Base-by-base conservation (phyloP, 352 stramenopile genomes). In the Phytopythium vexans region DNA sequence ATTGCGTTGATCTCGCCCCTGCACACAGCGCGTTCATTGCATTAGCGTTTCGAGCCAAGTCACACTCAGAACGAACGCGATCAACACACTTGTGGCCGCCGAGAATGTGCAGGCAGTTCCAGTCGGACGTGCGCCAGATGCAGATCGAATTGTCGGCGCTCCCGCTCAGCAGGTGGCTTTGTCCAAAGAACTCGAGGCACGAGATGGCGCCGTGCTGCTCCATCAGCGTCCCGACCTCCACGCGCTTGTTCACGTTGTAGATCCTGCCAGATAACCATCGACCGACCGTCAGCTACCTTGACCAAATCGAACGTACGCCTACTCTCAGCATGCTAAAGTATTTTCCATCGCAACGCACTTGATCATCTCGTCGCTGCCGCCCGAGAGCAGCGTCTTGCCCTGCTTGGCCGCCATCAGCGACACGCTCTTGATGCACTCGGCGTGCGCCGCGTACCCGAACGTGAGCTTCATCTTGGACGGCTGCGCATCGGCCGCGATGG, bases 61-160 rank as follows among this genome's bases (percentile, higher is more conserved):
- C 42, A 16, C 35, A 16, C 9, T 15, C n/a, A 48, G 4, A 14
- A 12, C 4, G 27, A 41, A 14, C n/a, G 10, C n/a, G 7, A 6
- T 6, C 6, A 35, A 70, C 72, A 51, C 58, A 88, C 75, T 94
- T 92, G 75, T 94, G 85, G 50, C 85, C 82, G 62, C 86, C 86
- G 35, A 96, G 83, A 59, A 93, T 94, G 63, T 94, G 85, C 47
- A 96, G 41, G 44, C 84, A 93, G 53, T 94, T 93, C 87, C 87
- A 96, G 59, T 96, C 87, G 3, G 83, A 87, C 41, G 83, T 93
- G 52, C 86, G 84, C 87, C 87, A 96, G 44, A 96, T 93, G 46
- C 83, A 94, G 50, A 96, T 93, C 34, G 83, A 92, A 52, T 93
- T 84, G 74, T 96, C 87, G 8, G 77, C 79, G 48, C 85, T 93